phyloP scores from a whole-genome alignment of 2,329 filamentous ascomycete species.

The Xylariaceae sp. region DNA sequence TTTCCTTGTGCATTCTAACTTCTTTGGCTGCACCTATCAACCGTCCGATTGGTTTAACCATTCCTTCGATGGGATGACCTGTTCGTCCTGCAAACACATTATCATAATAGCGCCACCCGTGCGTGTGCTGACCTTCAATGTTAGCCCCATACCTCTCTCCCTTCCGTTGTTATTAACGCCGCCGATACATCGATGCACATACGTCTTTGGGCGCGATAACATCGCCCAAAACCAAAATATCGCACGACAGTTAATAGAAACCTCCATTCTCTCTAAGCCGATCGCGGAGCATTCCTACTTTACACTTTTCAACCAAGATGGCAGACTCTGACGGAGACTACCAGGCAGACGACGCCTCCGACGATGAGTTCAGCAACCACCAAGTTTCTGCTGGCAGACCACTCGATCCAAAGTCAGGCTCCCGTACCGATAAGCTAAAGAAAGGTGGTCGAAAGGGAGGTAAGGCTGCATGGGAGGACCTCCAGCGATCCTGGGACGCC shows the following conservation, averaged over 20 bases:
- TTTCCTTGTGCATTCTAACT: background rate
- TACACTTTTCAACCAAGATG: constrained; percentile 52
- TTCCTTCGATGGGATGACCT: background rate
- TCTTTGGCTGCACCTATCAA: too few species aligned
- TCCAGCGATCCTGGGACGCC: constrained; percentile 73
- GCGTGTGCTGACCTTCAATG: background rate
- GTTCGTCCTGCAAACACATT: background rate
- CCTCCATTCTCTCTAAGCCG: background rate
- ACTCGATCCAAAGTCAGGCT: constrained; percentile 34
- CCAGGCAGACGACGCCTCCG: constrained; percentile 66
- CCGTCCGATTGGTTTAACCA: too few species aligned
- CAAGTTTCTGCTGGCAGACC: constrained; percentile 49
- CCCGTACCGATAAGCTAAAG: constrained; percentile 40
- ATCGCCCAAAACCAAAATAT: background rate
- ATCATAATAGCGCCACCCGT: constrained; percentile 6
- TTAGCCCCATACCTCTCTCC: constrained; percentile 2
- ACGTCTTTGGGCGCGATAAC: background rate
- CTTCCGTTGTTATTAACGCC: background rate
- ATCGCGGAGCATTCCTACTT: background rate
- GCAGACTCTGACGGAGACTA: constrained; percentile 77
- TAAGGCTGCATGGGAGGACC: constrained; percentile 70
- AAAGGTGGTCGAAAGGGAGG: constrained; percentile 42
- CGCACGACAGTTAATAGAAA: background rate
- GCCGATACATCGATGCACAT: constrained; percentile 1
- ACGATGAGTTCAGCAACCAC: constrained; percentile 66